Percentiles rank a stretch among this genome's conserved stretches.
phyloP scores from a whole-genome alignment of 1,284 basidiomycete species.

The Schizophyllum commune region DNA sequence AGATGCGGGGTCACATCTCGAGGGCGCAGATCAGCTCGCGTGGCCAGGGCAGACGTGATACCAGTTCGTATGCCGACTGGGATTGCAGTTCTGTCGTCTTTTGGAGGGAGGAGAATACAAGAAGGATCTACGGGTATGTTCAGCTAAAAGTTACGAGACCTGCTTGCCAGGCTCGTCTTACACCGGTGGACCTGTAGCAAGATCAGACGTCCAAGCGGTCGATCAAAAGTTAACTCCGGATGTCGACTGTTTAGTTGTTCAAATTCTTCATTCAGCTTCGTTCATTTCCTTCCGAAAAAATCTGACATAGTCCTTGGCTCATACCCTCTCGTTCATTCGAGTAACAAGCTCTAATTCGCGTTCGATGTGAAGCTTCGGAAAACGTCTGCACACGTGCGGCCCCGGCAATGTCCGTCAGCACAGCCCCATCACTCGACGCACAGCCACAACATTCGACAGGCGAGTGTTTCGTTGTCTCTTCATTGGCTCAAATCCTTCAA shows the following conservation, averaged over 20 bases:
- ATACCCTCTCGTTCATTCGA: not conserved
- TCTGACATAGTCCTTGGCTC: not conserved
- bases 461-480: no score
- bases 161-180: no score
- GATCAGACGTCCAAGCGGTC: no score
- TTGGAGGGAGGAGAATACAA: slow-evolving; percentile 12
- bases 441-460: no score
- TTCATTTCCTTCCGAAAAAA: not conserved
- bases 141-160: no score
- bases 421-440: no score
- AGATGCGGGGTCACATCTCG: not conserved
- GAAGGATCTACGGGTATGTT: slow-evolving; percentile 7
- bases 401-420: no score
- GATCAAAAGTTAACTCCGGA: no score
- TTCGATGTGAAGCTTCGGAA: no score
- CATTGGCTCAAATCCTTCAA: no score
- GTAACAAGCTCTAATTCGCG: not conserved
- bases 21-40: slow-evolving; percentile 5
- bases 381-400: no score
- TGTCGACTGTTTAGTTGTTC: not conserved
- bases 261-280: not conserved
- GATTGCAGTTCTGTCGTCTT: not conserved
- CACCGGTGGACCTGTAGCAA: no score
- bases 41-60: slow-evolving; percentile 10
- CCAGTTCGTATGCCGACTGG: not conserved